Base-by-base conservation (phyloP, 208 protist genomes). In the Strigomonas culicis region DNA sequence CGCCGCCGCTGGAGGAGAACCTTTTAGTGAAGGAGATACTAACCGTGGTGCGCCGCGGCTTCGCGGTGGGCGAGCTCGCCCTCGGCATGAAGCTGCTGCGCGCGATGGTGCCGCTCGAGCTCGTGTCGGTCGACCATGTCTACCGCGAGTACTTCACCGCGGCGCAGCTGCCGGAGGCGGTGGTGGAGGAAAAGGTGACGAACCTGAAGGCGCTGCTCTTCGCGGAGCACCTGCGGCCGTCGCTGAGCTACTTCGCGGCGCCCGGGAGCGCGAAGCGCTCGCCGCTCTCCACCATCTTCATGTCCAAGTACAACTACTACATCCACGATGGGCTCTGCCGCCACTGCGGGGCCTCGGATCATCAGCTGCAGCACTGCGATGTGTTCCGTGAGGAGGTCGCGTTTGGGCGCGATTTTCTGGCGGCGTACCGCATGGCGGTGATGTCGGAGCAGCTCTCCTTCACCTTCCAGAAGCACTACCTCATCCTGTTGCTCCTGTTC, bases 371-470 rank as follows among this genome's bases (percentile, higher is more conserved):
- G 17, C 84, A 68, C 17, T 95, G 89, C 65, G 63, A 67, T 36
- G 70, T 91, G n/a, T 92, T 95, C 58, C 85, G 90, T 60, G 69
- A 76, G 0, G 85, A 95, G 65, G 83, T 92, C 19, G 84, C 79
- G 68, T 95, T 93, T 47, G 86, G 89, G 25, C 85, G 89, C 4
- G 89, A 95, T 70, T 93, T 82, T 66, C 75, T 95, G 15, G 89
- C 89, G 1, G 85, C 84, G 27, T 95, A 93, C 52, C 85, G 89
- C 58, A 92, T 95, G 84, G 85, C 80, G 51, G 90, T 93, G 85
- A 93, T 93, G 81, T 88, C 80, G 0, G 89, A 93, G 65, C 81
- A 95, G 64, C 73, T 95, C 30, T 75, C 83, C 43, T 62, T 67
- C 0, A 82, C 87, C 25, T 91, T 83, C 82, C 89, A 90, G 64